Evolutionary conservation across 208 protist genomes (phyloP), one percentile per base, ranked within the genome.

Genomic region (Trypanosoma cruzi): DNA sequence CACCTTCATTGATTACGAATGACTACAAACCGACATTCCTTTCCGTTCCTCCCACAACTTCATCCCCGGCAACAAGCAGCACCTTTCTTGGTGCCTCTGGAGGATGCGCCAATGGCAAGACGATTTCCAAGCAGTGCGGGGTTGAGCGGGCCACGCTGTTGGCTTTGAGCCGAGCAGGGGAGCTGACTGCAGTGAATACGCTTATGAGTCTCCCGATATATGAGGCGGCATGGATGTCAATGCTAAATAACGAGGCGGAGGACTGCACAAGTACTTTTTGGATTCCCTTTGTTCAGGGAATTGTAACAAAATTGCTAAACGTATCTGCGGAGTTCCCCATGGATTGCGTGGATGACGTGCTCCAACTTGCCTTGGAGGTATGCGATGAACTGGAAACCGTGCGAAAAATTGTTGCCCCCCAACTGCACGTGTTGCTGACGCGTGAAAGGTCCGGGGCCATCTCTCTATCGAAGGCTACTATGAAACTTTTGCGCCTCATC

Each of bases 331-430:
- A 66, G 20, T 24, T 13, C 0, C 16, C 46, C 11, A 22, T 42
- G 16, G 52, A 68, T 16, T 68, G 74, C 48, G 54, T 56, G 20
- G 77, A 82, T 46, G 79, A 77, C 20, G 44, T 73, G 0, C 61
- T 88, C 11, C 64, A 72, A 42, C 75, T 81, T n/a, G 84, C 78
- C 18, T 67, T 94, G 6, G 79, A 82, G 46, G 80, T 83, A 7
- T 94, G 89, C 53, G 81, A 85, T 40, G 85, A 90, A 29, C 63
- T 90, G 62, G 70, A 70, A 50, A 49, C 34, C 3, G 68, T 93
- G 14, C 63, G 73, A 16, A 40, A 53, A 32, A 61, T 16, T 16
- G 65, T 90, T 52, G 72, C 73, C 61, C 34, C 75, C 42, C 75
- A 89, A 53, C 69, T 94, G 58, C 54, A 53, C 28, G 37, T 26